phyloP scores from a whole-genome alignment of 1,284 basidiomycete species.

The Ceratobasidium sp. region DNA sequence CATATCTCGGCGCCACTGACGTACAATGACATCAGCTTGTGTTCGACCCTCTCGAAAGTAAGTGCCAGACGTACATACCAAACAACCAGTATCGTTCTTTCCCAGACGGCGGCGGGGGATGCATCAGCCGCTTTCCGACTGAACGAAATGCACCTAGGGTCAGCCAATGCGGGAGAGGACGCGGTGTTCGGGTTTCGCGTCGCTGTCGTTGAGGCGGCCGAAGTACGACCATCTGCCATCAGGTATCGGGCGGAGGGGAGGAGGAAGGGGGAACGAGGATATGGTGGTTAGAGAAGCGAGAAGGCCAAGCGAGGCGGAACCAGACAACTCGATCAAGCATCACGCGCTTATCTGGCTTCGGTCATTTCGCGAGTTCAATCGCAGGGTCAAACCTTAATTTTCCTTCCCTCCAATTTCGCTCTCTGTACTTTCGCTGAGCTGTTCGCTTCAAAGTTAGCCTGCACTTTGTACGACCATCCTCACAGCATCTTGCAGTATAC shows the following conservation, averaged over 20 bases:
- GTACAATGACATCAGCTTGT: neutral
- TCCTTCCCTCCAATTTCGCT: no score
- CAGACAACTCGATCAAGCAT: no score
- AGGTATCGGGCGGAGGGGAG: neutral
- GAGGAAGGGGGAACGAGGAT: neutral
- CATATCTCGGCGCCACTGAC: slow-evolving; percentile 27
- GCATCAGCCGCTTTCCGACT: slow-evolving; percentile 11
- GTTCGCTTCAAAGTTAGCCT: no score
- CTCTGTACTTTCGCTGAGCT: no score
- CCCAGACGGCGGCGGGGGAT: slow-evolving; percentile 21
- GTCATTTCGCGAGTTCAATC: no score
- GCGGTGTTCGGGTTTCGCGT: neutral
- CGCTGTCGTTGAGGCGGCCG: neutral
- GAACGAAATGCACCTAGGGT: slow-evolving; percentile 24
- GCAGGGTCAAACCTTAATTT: no score
- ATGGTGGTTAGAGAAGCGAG: no score
- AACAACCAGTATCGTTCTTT: slow-evolving; percentile 27
- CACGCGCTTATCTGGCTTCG: no score
- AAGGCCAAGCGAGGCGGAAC: no score
- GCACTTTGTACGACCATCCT: no score
- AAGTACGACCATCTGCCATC: neutral
- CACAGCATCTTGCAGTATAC: no score
- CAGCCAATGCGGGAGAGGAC: slow-evolving; percentile 34
- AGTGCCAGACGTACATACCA: neutral
- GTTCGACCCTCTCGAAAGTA: no score